Percentiles rank a stretch among this genome's conserved stretches.
Evolutionary conservation across 257 asterid genomes (phyloP).

Genomic region (Eustoma russellianum): DNA sequence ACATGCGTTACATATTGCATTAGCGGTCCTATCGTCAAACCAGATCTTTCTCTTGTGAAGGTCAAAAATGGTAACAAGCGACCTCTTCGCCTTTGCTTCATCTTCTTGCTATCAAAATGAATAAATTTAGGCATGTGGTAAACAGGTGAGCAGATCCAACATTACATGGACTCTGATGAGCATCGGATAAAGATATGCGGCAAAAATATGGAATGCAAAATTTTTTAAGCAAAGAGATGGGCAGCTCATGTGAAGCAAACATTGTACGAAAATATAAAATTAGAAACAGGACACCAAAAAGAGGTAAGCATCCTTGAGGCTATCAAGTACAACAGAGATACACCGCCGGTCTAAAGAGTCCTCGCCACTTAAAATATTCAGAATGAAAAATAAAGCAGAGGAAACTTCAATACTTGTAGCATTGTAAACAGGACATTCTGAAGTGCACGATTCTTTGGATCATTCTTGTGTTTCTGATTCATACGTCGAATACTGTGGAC

Average conservation of each 20-base stretch:
- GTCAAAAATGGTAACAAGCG: conserved; percentile 66
- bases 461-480: conserved; percentile 92
- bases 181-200: no score
- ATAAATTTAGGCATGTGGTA: conserved; percentile 9
- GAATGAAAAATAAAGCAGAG: conserved; percentile 5
- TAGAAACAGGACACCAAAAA: no score
- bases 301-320: no score
- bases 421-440: conserved; percentile 62
- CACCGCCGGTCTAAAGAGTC: neutral
- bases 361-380: neutral
- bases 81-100: conserved; percentile 69
- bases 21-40: conserved; percentile 87
- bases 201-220: no score
- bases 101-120: conserved; percentile 66
- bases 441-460: conserved; percentile 64
- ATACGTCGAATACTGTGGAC: conserved; percentile 55
- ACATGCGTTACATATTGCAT: conserved; percentile 83
- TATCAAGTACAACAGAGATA: no score
- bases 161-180: no score
- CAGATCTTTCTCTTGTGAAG: conserved; percentile 85
- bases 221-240: no score
- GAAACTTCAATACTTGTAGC: conserved; percentile 57
- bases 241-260: no score
- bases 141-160: neutral
- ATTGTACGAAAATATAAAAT: no score